Base-by-base conservation (phyloP, 805 yeast genomes). In the Allodekkera sacchari region DNA sequence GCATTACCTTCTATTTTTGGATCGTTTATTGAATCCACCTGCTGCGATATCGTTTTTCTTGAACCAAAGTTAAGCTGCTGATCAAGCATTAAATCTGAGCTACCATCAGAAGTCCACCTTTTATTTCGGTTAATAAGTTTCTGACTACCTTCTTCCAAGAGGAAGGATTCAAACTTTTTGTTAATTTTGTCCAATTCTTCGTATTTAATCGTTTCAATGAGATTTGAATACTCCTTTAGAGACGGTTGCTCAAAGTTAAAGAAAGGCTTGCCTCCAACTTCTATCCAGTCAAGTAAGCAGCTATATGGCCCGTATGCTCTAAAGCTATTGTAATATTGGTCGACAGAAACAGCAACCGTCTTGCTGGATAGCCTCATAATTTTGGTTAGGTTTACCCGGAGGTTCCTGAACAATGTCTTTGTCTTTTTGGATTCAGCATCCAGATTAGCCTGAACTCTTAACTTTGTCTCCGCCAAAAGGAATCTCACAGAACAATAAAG, bases 251-350 rank as follows among this genome's bases (percentile, higher is more conserved):
- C 30, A 22, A 39, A 36, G 16, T 41, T 32, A 23, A 44, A 43
- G 18, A 45, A 27, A 1, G 47, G 45, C 10, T 25, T 24, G 1
- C 47, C 44, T 7, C 35, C 37, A 16, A 31, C 36, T 22, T 41
- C 44, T 20, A 43, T 17, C 31, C 44, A 41, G 10, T 40, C 43
- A 11, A 30, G 25, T 10, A 47, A 6, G 27, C 35, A 39, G 13
- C 22, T 28, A 30, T 27, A 34, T 3, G 28, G 33, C 2, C 39
- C 38, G 23, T 26, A 36, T 7, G 37, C 11, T 16, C 50, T 37
- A 19, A 31, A 36, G 6, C 44, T 27, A 12, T 33, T 23, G 22
- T 45, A 45, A 16, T 44, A 41, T 13, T 40, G 41, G 21, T 48
- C 49, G n/a, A 43, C 42, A 11, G 36, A 13, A 11, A 43, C 27